phyloP scores from a whole-genome alignment of 345 rosid genomes.

The Mallotus nudiflorus region DNA sequence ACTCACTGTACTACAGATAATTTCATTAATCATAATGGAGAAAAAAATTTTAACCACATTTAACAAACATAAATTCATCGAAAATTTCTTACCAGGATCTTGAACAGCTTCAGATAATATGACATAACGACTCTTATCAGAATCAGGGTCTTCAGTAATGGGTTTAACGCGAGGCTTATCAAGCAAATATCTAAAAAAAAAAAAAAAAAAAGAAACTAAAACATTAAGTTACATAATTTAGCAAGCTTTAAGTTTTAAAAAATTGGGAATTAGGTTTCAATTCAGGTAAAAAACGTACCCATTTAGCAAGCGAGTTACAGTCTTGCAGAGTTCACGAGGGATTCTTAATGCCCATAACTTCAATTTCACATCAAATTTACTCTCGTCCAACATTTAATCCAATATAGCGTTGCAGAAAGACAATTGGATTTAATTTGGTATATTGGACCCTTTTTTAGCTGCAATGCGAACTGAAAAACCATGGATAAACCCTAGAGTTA shows the following conservation, averaged over 20 bases:
- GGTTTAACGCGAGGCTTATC: slow-evolving; percentile 83
- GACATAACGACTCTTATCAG: slow-evolving; percentile 61
- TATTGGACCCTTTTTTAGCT: not conserved
- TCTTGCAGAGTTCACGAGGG: slow-evolving; percentile 78
- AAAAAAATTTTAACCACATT: not conserved
- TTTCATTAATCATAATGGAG: not conserved
- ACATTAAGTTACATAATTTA: too few relatives aligned
- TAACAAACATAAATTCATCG: not conserved
- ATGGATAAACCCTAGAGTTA: too few relatives aligned
- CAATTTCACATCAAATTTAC: slow-evolving; percentile 64
- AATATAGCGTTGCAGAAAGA: not conserved
- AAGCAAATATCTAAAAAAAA: slow-evolving; percentile 62
- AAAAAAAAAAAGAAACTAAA: not conserved
- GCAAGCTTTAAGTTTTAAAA: not conserved
- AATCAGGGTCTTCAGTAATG: slow-evolving; percentile 66
- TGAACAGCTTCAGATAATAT: slow-evolving; percentile 69
- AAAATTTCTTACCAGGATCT: slow-evolving; percentile 13
- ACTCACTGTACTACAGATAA: not conserved
- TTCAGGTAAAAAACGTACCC: slow-evolving; percentile 46
- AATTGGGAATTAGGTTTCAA: not conserved
- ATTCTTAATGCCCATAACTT: slow-evolving; percentile 78
- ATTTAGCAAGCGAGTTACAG: slow-evolving; percentile 55
- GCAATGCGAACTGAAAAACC: too few relatives aligned
- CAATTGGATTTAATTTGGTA: too few relatives aligned
- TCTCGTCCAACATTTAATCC: slow-evolving; percentile 58